phyloP scores from a whole-genome alignment of 2,329 filamentous ascomycete species.

The Immersiporthe knoxdaviesiana region DNA sequence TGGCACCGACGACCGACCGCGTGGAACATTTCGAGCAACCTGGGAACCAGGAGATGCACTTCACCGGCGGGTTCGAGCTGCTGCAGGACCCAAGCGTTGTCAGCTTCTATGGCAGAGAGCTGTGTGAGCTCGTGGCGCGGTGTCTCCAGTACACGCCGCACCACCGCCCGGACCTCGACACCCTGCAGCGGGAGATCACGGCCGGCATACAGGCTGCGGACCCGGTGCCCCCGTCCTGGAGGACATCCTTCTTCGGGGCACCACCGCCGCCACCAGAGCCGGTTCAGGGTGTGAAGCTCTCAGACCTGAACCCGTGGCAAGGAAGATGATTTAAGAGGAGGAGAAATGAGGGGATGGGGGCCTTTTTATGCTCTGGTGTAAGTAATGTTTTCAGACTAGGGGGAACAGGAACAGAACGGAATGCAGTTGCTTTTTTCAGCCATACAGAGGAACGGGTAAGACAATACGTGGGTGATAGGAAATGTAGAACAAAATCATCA shows the following conservation, averaged over 20 bases:
- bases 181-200: slow-evolving; percentile 9
- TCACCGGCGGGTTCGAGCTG: slow-evolving; percentile 5
- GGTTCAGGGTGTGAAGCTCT: not conserved
- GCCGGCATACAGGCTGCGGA: not conserved
- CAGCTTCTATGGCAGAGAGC: not conserved
- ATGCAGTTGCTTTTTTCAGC: too few species aligned
- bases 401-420: not conserved
- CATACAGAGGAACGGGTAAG: not conserved
- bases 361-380: not conserved
- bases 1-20: not conserved
- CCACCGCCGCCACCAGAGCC: not conserved
- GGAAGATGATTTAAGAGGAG: not conserved
- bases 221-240: not conserved
- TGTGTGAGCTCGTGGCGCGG: slow-evolving; percentile 13
- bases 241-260: not conserved
- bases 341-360: not conserved
- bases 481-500: not conserved
- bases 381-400: not conserved
- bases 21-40: not conserved
- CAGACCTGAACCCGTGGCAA: not conserved
- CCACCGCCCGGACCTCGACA: slow-evolving; percentile 4
- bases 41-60: not conserved
- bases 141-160: slow-evolving; percentile 16
- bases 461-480: too few species aligned
- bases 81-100: not conserved